These are phyloP conservation scores for Penicillium desertorum DNA, from an alignment of 495 filamentous ascomycete species.

Conservation along the genomic window DNA sequence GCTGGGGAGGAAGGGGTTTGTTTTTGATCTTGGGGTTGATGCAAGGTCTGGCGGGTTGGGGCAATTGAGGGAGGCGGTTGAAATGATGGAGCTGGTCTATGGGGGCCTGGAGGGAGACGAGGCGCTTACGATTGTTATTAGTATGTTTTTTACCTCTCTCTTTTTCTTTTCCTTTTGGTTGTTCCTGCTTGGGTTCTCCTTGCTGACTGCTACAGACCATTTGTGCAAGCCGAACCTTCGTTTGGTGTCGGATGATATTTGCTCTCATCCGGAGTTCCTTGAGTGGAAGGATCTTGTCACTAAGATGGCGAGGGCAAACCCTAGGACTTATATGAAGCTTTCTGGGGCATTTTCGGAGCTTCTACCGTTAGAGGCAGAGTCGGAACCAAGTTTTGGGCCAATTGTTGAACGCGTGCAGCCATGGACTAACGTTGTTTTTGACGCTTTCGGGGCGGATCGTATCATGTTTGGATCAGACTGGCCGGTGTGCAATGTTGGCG, in stretches of 20 bases:
- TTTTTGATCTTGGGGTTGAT: conserved; percentile 84
- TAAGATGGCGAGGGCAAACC: conserved; percentile 52
- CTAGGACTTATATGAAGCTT: conserved; percentile 79
- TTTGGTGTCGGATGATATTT: conserved; percentile 32
- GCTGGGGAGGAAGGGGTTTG: conserved; percentile 59
- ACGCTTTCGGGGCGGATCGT: conserved; percentile 64
- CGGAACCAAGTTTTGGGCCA: conserved; percentile 38
- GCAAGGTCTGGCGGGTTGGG: conserved; percentile 62
- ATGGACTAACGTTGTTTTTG: conserved; percentile 67
- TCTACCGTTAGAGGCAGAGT: conserved; percentile 39
- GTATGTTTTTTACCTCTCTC: conserved; percentile 42
- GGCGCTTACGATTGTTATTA: conserved; percentile 63
- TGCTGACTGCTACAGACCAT: conserved; percentile 58
- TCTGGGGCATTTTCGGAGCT: conserved; percentile 79
- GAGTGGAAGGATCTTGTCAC: conserved; percentile 44
- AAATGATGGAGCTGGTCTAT: conserved; percentile 67
- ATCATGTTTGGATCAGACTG: conserved; percentile 90
- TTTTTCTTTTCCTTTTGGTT: background rate
- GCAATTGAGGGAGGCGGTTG: conserved; percentile 69
- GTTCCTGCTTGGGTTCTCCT: background rate
- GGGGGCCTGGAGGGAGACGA: conserved; percentile 59
- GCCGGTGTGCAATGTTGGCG: conserved; percentile 77
- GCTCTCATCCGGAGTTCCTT: conserved; percentile 58
- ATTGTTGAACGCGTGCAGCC: conserved; percentile 49
- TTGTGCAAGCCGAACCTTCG: conserved; percentile 82